Conservation (phyloP, 345 rosid genomes). For the rapeseed (Brassica napus) region DNA sequence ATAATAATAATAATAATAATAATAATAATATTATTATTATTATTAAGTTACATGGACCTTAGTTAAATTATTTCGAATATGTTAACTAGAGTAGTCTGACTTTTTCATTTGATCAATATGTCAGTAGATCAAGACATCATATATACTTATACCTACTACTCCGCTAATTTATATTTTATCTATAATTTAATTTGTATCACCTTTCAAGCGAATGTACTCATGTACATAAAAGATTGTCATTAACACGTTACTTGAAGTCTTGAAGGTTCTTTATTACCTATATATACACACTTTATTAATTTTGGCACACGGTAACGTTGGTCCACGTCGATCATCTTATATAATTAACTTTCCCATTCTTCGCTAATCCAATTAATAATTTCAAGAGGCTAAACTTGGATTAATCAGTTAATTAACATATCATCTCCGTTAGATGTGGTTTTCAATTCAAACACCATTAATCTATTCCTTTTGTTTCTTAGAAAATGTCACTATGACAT, state of each 20-base stretch:
- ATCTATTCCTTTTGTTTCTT: too few species aligned
- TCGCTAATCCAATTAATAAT: neutral
- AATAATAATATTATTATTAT: too few species aligned
- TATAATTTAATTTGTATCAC: slow-evolving; percentile 1
- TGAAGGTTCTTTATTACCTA: neutral
- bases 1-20: too few species aligned
- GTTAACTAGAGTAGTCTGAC: slow-evolving; percentile 10
- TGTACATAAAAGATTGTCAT: neutral
- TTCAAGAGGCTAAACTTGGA: neutral
- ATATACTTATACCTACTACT: neutral
- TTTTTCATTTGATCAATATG: neutral
- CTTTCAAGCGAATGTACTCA: neutral
- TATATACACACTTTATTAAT: neutral
- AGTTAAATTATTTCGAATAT: neutral
- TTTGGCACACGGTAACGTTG: slow-evolving; percentile 6
- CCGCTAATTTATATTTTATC: neutral
- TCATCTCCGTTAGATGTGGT: neutral
- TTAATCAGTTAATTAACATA: neutral
- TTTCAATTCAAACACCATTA: neutral
- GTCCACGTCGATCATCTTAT: slow-evolving; percentile 11
- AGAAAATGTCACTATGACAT: too few species aligned
- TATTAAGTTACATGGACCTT: neutral
- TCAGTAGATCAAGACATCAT: neutral
- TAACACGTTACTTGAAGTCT: neutral
- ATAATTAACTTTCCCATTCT: neutral